These are phyloP conservation scores for Phylloporus rhodoxanthus DNA, from an alignment of 768 basidiomycete genomes.

Conservation along the genomic window DNA sequence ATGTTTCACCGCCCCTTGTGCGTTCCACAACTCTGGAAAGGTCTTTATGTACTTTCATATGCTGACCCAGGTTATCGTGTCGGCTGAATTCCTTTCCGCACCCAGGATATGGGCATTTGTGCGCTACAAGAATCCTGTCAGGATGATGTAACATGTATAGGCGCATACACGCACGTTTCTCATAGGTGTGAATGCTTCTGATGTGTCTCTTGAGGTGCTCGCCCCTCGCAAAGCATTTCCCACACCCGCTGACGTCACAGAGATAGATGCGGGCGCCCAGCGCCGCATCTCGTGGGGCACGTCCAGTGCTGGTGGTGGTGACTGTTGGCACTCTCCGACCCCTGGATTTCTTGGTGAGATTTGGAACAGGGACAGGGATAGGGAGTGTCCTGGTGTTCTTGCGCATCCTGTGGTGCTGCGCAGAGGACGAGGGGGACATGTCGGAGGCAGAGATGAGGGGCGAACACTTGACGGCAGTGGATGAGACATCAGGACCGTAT, in stretches of 20 bases:
- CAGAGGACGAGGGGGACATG: slow-evolving; percentile 24
- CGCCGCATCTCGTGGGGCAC: slow-evolving; percentile 33
- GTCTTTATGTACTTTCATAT: slow-evolving; percentile 72
- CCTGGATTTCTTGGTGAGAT: slow-evolving; percentile 66
- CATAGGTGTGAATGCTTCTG: slow-evolving; percentile 83
- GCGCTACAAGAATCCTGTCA: slow-evolving; percentile 44
- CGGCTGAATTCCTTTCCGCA: slow-evolving; percentile 83
- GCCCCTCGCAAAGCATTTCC: slow-evolving; percentile 81
- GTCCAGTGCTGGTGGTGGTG: slow-evolving; percentile 24
- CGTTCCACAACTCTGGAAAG: slow-evolving; percentile 26
- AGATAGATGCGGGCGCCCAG: slow-evolving; percentile 51
- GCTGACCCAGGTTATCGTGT: slow-evolving; percentile 85
- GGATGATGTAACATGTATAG: slow-evolving; percentile 3
- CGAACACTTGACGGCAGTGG: slow-evolving; percentile 28
- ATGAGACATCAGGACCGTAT: slow-evolving; percentile 24
- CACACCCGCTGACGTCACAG: slow-evolving; percentile 78
- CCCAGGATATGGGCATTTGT: slow-evolving; percentile 71
- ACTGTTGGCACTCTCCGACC: slow-evolving; percentile 60
- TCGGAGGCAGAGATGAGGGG: slow-evolving; percentile 27
- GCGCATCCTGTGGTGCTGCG: slow-evolving; percentile 25
- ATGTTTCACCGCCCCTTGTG: slow-evolving; percentile 18
- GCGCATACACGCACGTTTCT: slow-evolving; percentile 64
- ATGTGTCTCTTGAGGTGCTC: slow-evolving; percentile 91
- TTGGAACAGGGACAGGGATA: slow-evolving; percentile 58
- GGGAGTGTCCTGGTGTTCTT: slow-evolving; percentile 40